Base-by-base conservation (phyloP, 176 grass and related monocot genomes). In the Tillandsia leiboldiana region DNA sequence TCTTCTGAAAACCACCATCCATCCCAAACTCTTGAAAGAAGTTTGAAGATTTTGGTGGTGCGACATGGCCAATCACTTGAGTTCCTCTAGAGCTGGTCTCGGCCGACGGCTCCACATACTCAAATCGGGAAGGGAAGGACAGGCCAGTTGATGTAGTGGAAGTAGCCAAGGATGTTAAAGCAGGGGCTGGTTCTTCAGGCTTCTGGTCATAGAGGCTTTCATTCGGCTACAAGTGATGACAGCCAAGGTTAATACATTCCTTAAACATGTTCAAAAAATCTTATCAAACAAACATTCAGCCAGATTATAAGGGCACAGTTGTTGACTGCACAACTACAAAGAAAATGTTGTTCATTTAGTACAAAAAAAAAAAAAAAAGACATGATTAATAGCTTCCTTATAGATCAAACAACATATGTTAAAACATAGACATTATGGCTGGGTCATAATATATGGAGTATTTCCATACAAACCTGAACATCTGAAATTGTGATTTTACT, bases 191-290 rank as follows among this genome's bases (percentile, higher is more conserved):
- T 67, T 89, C 90, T 81, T 93, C 90, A 49, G 90, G 90, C 76
- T 93, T 93, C 83, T 93, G 90, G 3, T 93, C 90, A 81, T 93
- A 93, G 12, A 93, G 68, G 78, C 77, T 86, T 70, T 93, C 90
- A 73, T 81, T 86, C 81, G 83, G 80, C 90, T 93, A 80, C 51
- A 75, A 2, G 26, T 83, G 24, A 64, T 11, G 69, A 76, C 64
- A 12, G 8, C 51, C 48, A 51, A 67, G 2, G 48, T 53, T 42
- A 18, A 70, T 23, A 48, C 10, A 26, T 69, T 42, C 56, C 15
- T 61, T 18, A 9, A 18, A 23, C 56, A 9, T 61, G 56, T 15
- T 18, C 8, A 61, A 59, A 18, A 59, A 59, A 23, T 15, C 15
- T 61, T 61, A 42, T 42, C 33, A 7, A 33, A 33, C 3, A 33